Evolutionary conservation across 768 basidiomycete species (phyloP).

Genomic region (Tremella mesenterica): DNA sequence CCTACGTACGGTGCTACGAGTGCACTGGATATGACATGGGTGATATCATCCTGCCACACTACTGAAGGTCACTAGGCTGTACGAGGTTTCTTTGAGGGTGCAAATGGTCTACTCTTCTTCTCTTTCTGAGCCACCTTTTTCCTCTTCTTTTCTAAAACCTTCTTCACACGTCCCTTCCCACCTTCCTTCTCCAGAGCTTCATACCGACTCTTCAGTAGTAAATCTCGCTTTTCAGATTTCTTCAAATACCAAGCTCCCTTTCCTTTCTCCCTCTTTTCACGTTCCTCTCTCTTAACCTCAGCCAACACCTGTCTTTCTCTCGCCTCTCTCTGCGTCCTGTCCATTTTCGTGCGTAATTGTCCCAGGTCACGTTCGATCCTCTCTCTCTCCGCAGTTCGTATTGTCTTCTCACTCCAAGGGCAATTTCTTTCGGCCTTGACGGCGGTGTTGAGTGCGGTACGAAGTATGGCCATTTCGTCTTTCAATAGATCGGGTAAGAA

Average conservation of each 20-base stretch:
- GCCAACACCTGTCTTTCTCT: slow-evolving; percentile 62
- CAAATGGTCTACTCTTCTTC: slow-evolving; percentile 71
- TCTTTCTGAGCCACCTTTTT: slow-evolving; percentile 81
- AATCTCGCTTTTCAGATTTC: slow-evolving; percentile 65
- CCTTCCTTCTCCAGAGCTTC: slow-evolving; percentile 68
- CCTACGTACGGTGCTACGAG: too few relatives aligned
- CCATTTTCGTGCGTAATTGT: slow-evolving; percentile 65
- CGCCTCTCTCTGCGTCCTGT: slow-evolving; percentile 59
- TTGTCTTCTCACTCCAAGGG: slow-evolving; percentile 42
- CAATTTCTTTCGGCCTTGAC: slow-evolving; percentile 48
- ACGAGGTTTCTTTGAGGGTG: not conserved
- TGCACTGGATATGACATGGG: too few relatives aligned
- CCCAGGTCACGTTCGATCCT: slow-evolving; percentile 66
- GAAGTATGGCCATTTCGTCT: slow-evolving; percentile 58
- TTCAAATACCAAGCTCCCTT: slow-evolving; percentile 84
- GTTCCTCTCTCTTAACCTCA: slow-evolving; percentile 54
- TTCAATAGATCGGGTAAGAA: slow-evolving; percentile 64
- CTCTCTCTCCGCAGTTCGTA: slow-evolving; percentile 60
- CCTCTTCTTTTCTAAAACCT: slow-evolving; percentile 79
- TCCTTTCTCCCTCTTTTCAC: slow-evolving; percentile 60
- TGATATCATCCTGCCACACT: too few relatives aligned
- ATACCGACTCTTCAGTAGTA: slow-evolving; percentile 66
- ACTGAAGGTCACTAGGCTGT: too few relatives aligned
- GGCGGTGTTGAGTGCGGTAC: slow-evolving; percentile 60
- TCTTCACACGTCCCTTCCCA: slow-evolving; percentile 72